Evolutionary conservation across 2,329 filamentous ascomycete species (phyloP).

Genomic region (Microascus cirrosus): DNA sequence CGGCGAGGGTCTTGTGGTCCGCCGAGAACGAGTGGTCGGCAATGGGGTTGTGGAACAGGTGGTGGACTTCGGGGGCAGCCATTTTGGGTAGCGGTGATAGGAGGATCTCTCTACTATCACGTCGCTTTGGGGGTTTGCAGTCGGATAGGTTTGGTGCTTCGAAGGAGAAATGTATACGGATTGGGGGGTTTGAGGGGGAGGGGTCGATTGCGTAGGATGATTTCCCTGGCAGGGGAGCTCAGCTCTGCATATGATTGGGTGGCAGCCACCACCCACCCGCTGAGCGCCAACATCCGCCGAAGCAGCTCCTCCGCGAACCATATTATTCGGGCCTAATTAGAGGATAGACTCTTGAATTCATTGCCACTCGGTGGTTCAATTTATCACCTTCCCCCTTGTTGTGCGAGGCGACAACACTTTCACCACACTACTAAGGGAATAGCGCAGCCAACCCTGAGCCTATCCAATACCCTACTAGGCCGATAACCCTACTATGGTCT

Average conservation of each 20-base stretch:
- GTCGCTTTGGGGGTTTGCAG: background rate
- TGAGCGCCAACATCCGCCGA: too few species aligned
- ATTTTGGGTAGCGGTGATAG: slow-evolving; percentile 44
- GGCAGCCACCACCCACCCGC: too few species aligned
- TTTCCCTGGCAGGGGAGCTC: background rate
- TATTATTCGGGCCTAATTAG: too few species aligned
- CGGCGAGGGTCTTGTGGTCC: slow-evolving; percentile 78
- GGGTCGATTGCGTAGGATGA: slow-evolving; percentile 7
- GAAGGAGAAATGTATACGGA: background rate
- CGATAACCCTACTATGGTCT: background rate
- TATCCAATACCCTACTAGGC: background rate
- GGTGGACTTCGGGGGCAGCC: slow-evolving; percentile 82
- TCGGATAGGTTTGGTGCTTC: background rate
- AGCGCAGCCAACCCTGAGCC: background rate
- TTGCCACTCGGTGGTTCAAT: too few species aligned
- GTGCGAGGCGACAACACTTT: background rate
- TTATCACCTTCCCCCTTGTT: background rate
- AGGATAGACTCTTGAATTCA: too few species aligned
- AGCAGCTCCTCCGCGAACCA: too few species aligned
- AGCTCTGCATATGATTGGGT: background rate
- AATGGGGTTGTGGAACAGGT: slow-evolving; percentile 93
- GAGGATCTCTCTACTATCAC: slow-evolving; percentile 92
- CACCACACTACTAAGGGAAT: background rate
- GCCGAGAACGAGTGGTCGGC: slow-evolving; percentile 97
- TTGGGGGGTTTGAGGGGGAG: slow-evolving; percentile 1